Evolutionary conservation across 2,329 filamentous ascomycete species (phyloP), one percentile per base, ranked within the genome.

Genomic region (Fusarium globosum): DNA sequence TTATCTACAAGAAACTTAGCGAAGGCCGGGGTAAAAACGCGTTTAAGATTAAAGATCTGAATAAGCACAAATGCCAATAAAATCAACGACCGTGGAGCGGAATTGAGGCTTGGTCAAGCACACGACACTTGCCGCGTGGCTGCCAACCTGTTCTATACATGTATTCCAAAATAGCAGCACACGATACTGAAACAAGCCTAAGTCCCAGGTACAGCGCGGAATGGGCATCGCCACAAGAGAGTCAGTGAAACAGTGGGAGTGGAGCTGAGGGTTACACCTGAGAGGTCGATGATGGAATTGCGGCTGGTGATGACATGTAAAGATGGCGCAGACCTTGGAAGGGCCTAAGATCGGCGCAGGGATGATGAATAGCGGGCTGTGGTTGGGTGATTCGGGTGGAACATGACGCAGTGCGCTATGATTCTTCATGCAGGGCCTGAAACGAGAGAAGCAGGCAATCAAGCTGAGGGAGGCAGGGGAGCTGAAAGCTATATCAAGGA

Each of bases 291-390:
- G 51, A 55, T 55, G 35, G 21, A 23, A 30, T 51, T 39, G 48
- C 33, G 55, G 57, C 62, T 61, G 49, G 59, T 65, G 57, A 74
- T 74, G 72, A 74, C 72, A 74, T 65, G n/a, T 21, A 7, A 58
- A 36, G 38, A 72, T 49, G 72, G 72, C 72, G 72, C 72, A 75
- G 69, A 20, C 60, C 56, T 56, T 39, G 45, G 39, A 70, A 70
- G 11, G 11, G 30, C 6, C 21, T 18, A 3, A 26, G 70, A 72
- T 72, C 70, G 28, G 43, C 70, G 11, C 65, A 70, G 60, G 69
- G 65, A 46, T 26, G 23, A 20, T 20, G 4, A 20, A 26, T 48
- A 38, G 10, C 3, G 2, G 10, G 7, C 1, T 33, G 28, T 73
- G 61, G 52, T 61, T 72, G 65, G 69, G 1, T 16, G 1, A 4